A percentile compares a stretch with the other conserved stretches of the same genome.
phyloP scores from a whole-genome alignment of 495 filamentous ascomycete genomes.

The Aspergillus sclerotioniger region DNA sequence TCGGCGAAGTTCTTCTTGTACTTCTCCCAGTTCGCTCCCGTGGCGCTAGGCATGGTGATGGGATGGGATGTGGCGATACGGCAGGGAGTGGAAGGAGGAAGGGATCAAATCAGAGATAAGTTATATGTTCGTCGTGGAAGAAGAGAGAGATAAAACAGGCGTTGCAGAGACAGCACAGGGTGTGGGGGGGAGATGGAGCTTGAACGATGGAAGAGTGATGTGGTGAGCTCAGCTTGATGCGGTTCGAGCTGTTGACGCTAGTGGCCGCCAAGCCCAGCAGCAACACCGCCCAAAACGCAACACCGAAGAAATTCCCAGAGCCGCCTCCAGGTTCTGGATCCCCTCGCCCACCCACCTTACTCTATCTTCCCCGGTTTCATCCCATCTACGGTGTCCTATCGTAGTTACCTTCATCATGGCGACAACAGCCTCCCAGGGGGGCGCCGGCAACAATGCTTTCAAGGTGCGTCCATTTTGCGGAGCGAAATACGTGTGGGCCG shows the following conservation, averaged over 20 bases:
- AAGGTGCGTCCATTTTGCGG: constrained; percentile 57
- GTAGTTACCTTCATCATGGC: constrained; percentile 57
- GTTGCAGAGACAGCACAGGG: neutral
- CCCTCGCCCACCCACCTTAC: constrained; percentile 14
- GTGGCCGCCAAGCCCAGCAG: constrained; percentile 44
- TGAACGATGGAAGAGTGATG: constrained; percentile 23
- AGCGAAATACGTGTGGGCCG: constrained; percentile 33
- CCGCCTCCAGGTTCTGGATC: constrained; percentile 29
- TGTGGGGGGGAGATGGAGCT: constrained; percentile 12
- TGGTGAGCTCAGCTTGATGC: constrained; percentile 35
- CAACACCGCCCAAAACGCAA: constrained; percentile 56
- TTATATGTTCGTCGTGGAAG: neutral
- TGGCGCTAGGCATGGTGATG: constrained; percentile 81
- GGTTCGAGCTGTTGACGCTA: constrained; percentile 35
- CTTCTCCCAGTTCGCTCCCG: constrained; percentile 94
- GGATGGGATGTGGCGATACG: constrained; percentile 26
- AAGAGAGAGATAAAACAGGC: neutral
- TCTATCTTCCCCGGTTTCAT: constrained; percentile 18
- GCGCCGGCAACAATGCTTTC: constrained; percentile 71
- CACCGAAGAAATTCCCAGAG: constrained; percentile 49
- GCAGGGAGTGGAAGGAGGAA: constrained; percentile 11
- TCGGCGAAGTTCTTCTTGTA: constrained; percentile 95
- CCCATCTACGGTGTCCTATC: constrained; percentile 30
- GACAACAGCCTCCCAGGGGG: constrained; percentile 53
- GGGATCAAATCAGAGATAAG: constrained; percentile 1